Conservation (phyloP, 2,329 filamentous ascomycete species). For the Arthrobotrys conoides region DNA sequence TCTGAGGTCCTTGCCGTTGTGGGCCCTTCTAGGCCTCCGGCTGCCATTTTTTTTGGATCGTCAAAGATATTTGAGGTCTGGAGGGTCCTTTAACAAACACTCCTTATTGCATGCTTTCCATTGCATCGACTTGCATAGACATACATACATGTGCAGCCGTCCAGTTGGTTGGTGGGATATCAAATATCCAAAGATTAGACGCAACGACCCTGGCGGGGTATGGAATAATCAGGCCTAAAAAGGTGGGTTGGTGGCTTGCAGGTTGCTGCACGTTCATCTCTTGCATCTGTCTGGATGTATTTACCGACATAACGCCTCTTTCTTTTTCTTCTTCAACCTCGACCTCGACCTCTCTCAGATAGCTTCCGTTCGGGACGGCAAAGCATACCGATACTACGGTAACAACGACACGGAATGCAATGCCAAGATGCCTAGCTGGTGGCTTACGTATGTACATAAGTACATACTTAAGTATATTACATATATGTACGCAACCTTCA, state of each 20-base stretch:
- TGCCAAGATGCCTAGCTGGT: conserved; percentile 11
- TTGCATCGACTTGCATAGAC: conserved; percentile 14
- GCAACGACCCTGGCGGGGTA: conserved; percentile 21
- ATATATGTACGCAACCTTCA: conserved; percentile 4
- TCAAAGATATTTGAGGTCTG: conserved; percentile 36
- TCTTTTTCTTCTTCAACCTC: background rate
- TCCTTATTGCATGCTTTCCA: conserved; percentile 18
- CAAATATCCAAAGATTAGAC: conserved; percentile 4
- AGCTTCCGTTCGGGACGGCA: conserved; percentile 12
- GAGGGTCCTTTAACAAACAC: conserved; percentile 32
- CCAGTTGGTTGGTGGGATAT: conserved; percentile 18
- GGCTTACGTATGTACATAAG: conserved; percentile 7
- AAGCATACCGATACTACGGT: conserved; percentile 7
- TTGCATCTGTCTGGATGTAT: background rate
- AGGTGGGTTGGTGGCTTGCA: conserved; percentile 29
- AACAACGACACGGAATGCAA: conserved; percentile 23
- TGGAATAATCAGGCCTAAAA: conserved; percentile 16
- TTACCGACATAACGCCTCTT: background rate
- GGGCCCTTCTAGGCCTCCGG: conserved; percentile 30
- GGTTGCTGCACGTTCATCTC: background rate
- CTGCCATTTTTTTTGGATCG: conserved; percentile 19
- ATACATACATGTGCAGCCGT: conserved; percentile 12
- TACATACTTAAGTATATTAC: too few species aligned
- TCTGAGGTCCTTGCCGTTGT: conserved; percentile 14
- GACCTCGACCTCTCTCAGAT: background rate